These are phyloP conservation scores for Lactarius indigo DNA, from an alignment of 768 basidiomycete species.

Conservation along the genomic window DNA sequence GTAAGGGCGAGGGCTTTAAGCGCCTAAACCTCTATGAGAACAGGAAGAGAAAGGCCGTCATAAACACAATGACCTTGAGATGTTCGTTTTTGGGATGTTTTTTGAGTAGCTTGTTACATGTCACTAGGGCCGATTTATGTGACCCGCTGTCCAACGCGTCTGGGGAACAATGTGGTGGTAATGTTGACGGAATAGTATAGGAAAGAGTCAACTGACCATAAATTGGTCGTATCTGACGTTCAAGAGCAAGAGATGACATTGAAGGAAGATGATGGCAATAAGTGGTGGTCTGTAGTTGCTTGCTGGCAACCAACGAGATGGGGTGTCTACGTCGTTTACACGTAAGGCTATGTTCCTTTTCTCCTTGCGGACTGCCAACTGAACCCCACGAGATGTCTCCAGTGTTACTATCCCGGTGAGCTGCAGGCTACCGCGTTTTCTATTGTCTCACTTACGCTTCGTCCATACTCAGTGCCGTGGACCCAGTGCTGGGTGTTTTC, in stretches of 20 bases:
- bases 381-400: conserved; percentile 38
- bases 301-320: conserved; percentile 14
- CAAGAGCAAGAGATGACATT: conserved; percentile 58
- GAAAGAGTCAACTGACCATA: conserved; percentile 53
- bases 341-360: conserved; percentile 2
- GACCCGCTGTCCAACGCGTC: conserved; percentile 85
- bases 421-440: not conserved
- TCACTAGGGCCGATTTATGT: conserved; percentile 80
- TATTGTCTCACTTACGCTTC: conserved; percentile 11
- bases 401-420: conserved; percentile 34
- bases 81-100: conserved; percentile 74
- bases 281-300: conserved; percentile 10
- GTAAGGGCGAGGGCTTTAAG: conserved; percentile 82
- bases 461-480: conserved; percentile 47
- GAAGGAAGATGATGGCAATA: not conserved
- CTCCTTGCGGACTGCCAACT: not conserved
- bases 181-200: conserved; percentile 3
- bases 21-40: conserved; percentile 44
- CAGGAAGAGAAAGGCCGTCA: not conserved
- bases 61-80: conserved; percentile 50
- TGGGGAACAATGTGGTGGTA: conserved; percentile 32
- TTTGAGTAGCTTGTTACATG: conserved; percentile 85
- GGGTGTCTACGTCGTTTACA: not conserved
- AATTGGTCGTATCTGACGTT: conserved; percentile 82
- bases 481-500: conserved; percentile 72